A percentile compares a stretch with the other conserved stretches of the same genome.
Evolutionary conservation across 192 early-diverging fungal genomes (phyloP).

Genomic region (Gigaspora rosea): DNA sequence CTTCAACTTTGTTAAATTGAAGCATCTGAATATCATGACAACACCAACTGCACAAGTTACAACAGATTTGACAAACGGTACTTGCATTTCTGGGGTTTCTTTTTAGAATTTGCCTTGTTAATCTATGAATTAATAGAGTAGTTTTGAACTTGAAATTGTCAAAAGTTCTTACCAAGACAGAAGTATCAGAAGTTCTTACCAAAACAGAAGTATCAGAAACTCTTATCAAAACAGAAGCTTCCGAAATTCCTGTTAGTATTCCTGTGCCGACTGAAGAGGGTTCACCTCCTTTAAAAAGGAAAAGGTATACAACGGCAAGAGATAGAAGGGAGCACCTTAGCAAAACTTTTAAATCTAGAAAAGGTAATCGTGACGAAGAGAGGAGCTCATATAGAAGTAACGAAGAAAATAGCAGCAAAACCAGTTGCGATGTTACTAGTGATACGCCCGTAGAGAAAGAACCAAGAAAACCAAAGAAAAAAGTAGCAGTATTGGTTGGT

Average conservation of each 20-base stretch:
- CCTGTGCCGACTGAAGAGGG: not conserved
- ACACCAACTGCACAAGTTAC: not conserved
- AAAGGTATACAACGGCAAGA: slow-evolving; percentile 20
- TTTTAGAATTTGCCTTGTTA: not conserved
- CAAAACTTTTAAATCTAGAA: slow-evolving; percentile 8
- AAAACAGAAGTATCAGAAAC: not conserved
- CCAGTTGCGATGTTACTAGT: not conserved
- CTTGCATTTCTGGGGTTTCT: too few relatives aligned
- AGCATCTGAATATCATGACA: not conserved
- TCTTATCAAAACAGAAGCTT: not conserved
- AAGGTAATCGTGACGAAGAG: slow-evolving; percentile 1
- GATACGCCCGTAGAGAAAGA: slow-evolving; percentile 44
- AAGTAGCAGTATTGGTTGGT: slow-evolving; percentile 87
- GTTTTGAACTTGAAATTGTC: too few relatives aligned
- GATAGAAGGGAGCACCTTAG: slow-evolving; percentile 19
- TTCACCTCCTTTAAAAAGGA: not conserved
- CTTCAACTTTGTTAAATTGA: not conserved
- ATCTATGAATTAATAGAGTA: not conserved
- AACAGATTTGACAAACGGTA: not conserved
- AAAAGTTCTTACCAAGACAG: too few relatives aligned
- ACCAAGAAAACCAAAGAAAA: slow-evolving; percentile 75
- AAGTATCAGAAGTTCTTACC: too few relatives aligned
- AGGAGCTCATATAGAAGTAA: not conserved
- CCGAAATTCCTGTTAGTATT: not conserved
- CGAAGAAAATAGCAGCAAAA: not conserved